Conservation (phyloP, 495 filamentous ascomycete genomes). For the Xylaria grammica region DNA sequence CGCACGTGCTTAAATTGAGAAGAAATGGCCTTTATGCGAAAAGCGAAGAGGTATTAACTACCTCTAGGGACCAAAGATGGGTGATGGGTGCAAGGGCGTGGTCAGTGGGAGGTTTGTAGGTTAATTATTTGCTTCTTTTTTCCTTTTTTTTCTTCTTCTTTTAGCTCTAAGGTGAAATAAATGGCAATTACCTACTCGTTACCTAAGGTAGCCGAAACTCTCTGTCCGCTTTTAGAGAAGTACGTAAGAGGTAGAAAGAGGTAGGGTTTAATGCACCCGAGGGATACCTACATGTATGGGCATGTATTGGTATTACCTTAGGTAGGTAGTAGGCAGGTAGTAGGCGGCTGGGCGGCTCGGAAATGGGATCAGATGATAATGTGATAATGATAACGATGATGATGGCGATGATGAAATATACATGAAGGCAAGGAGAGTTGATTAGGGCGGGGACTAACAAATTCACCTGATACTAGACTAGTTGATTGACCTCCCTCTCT, state of each 20-base stretch:
- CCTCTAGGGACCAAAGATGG: too few species aligned
- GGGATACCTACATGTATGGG: background rate
- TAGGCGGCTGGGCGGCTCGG: background rate
- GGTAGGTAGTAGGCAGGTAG: background rate
- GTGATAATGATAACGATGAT: background rate
- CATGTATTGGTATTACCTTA: background rate
- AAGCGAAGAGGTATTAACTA: too few species aligned
- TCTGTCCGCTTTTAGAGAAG: background rate
- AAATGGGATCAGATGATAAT: background rate
- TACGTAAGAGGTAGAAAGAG: background rate
- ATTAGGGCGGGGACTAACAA: slow-evolving; percentile 1
- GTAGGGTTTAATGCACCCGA: background rate
- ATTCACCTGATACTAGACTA: background rate
- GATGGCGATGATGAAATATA: background rate
- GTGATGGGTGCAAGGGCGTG: background rate
- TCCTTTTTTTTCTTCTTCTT: too few species aligned
- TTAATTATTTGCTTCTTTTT: too few species aligned
- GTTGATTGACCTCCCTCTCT: background rate
- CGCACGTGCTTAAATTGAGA: background rate
- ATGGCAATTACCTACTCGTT: background rate
- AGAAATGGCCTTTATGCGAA: too few species aligned
- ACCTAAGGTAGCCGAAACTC: background rate
- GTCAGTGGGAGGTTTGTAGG: too few species aligned
- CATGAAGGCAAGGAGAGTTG: background rate
- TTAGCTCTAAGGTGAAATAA: too few species aligned